These are phyloP conservation scores for Handroanthus guayacan DNA, from an alignment of 257 asterid species.

Conservation along the genomic window DNA sequence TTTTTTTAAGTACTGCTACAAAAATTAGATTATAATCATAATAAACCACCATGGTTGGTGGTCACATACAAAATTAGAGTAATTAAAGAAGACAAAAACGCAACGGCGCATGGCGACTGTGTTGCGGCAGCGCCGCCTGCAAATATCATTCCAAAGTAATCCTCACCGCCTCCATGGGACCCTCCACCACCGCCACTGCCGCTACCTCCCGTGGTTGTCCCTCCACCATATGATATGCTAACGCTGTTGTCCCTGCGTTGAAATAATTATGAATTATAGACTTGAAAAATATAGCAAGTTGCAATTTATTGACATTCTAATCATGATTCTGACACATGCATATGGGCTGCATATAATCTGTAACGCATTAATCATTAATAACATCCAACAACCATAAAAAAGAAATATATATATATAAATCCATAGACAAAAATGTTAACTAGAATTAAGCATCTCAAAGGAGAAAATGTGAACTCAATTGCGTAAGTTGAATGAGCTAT, in stretches of 20 bases:
- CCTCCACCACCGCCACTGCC: conserved; percentile 33
- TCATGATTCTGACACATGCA: too few species aligned
- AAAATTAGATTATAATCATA: conserved; percentile 27
- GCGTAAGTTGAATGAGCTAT: too few species aligned
- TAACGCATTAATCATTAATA: too few species aligned
- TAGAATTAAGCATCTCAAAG: too few species aligned
- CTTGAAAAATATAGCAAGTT: too few species aligned
- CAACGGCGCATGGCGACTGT: conserved; percentile 39
- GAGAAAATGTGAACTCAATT: too few species aligned
- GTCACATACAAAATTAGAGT: conserved; percentile 44
- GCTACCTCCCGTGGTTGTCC: conserved; percentile 41
- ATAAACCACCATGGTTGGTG: conserved; percentile 38
- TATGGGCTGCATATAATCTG: too few species aligned
- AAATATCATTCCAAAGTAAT: conserved; percentile 69
- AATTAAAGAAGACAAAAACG: conserved; percentile 44
- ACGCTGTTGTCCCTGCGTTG: conserved; percentile 59
- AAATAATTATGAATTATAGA: background rate
- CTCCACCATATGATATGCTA: conserved; percentile 61
- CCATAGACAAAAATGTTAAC: too few species aligned
- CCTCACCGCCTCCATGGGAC: conserved; percentile 54
- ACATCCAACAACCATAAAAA: too few species aligned
- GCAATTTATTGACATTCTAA: too few species aligned
- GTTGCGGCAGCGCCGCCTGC: conserved; percentile 53
- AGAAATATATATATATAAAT: too few species aligned
- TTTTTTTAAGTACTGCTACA: background rate